phyloP scores from a whole-genome alignment of 2,329 filamentous ascomycete species.

The Neodidymelliopsis sp. region DNA sequence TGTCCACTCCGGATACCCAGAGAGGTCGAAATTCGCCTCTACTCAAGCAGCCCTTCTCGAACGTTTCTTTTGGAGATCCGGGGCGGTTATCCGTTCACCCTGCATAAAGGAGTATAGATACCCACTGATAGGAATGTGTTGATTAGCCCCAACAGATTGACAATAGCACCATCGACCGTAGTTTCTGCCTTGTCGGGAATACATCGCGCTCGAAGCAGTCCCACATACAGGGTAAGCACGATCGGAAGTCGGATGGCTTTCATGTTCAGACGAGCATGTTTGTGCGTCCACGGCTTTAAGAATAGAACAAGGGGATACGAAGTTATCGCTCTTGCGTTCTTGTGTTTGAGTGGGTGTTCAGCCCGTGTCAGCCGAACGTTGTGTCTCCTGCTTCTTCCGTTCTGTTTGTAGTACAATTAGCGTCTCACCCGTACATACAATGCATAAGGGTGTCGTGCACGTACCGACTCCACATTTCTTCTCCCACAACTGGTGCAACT shows the following conservation, averaged over 20 bases:
- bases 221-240: conserved; percentile 12
- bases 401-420: conserved; percentile 1
- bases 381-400: conserved; percentile 1
- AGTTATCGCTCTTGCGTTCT: conserved; percentile 2
- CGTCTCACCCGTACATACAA: neutral
- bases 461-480: conserved; percentile 5
- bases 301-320: conserved; percentile 6
- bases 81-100: conserved; percentile 18
- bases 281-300: conserved; percentile 8
- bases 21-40: neutral
- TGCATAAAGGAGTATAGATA: conserved; percentile 8
- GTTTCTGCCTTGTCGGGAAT: conserved; percentile 12
- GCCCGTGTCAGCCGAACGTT: neutral
- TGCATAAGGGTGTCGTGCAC: conserved; percentile 3
- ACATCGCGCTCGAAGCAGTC: conserved; percentile 10
- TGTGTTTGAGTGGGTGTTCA: neutral
- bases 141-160: conserved; percentile 3
- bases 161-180: conserved; percentile 8
- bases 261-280: conserved; percentile 3
- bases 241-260: conserved; percentile 12
- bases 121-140: conserved; percentile 5
- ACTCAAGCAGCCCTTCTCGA: conserved; percentile 13
- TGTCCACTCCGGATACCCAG: too few species aligned
- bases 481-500: neutral
- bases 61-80: conserved; percentile 11